These are phyloP conservation scores for Skeletonema marinoi DNA, from an alignment of 108 stramenopile genomes.

Conservation along the genomic window DNA sequence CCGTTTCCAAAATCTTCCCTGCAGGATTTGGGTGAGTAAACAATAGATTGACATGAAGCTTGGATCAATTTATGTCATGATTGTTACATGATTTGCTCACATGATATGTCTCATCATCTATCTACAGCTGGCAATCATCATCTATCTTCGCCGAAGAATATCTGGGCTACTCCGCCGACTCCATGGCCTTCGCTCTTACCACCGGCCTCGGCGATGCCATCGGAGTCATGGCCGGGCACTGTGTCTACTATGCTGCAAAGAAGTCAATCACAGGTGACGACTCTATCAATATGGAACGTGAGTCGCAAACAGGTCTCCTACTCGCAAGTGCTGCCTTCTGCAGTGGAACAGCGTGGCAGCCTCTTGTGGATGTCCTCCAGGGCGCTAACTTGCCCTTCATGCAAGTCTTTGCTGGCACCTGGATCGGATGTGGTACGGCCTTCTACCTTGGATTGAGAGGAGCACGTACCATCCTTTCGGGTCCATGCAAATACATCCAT, in stretches of 20 bases:
- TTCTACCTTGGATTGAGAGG: conserved; percentile 75
- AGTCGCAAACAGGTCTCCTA: conserved; percentile 66
- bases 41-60: not conserved
- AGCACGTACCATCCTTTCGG: conserved; percentile 60
- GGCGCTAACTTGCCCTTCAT: conserved; percentile 70
- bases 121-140: conserved; percentile 66
- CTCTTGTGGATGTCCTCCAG: conserved; percentile 76
- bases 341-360: conserved; percentile 86
- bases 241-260: conserved; percentile 62
- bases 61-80: not conserved
- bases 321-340: conserved; percentile 81
- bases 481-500: conserved; percentile 53
- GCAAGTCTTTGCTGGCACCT: conserved; percentile 71
- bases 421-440: conserved; percentile 81
- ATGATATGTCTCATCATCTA: not conserved
- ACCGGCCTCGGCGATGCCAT: conserved; percentile 77
- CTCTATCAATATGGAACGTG: conserved; percentile 58
- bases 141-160: conserved; percentile 63
- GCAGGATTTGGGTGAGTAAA: conserved; percentile 68
- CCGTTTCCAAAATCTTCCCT: conserved; percentile 86
- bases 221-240: conserved; percentile 74
- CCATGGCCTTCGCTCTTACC: conserved; percentile 67
- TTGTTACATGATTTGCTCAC: not conserved
- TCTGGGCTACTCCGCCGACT: conserved; percentile 62
- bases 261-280: conserved; percentile 43